Base-by-base conservation (phyloP, 2,329 filamentous ascomycete genomes). In the Cylindrodendrum hubeiense region DNA sequence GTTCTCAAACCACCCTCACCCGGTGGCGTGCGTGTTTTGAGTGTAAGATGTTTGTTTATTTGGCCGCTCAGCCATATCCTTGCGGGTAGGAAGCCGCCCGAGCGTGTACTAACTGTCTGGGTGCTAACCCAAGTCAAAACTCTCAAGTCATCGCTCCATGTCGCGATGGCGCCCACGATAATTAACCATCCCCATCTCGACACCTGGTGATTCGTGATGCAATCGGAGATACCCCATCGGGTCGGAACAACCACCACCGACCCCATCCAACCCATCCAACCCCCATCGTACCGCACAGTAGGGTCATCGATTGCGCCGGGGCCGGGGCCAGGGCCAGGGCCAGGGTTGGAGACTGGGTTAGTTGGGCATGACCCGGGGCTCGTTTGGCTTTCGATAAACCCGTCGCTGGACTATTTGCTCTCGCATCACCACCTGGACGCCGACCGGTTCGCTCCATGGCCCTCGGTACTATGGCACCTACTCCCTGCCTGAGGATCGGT, bases 201-300 rank as follows among this genome's bases (percentile, higher is more conserved):
- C 28, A 33, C 21, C 37, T 34, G 30, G 44, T 34, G 46, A 58
- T 34, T 26, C 43, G 33, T 53, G 47, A 66, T 51, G 28, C 37
- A 28, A 66, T 63, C 57, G 56, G 58, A 65, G 44, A 60, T 69
- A 49, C 69, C 68, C 64, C 61, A 68, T 63, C 55, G 28, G 33
- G 56, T 49, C 46, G 50, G 46, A 52, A 65, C 24, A 44, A 46
- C 60, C 60, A 46, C 57, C 26, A 21, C 13, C 15, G 34, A 44
- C 37, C 55, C 56, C 33, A 34, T 34, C 33, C 33, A 39, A 17
- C 15, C 37, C 17, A 39, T 57, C 60, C 49, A 41, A 51, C 30
- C 52, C 44, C 43, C 44, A 43, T 50, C 15, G 22, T 28, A 26
- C 22, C 44, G 15, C 21, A 17, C 13, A 47, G 12, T n/a, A 26